A percentile compares a stretch with the other conserved stretches of the same genome.
These are phyloP conservation scores for Scedosporium boydii DNA, from an alignment of 2,329 filamentous ascomycete genomes.

Conservation along the genomic window DNA sequence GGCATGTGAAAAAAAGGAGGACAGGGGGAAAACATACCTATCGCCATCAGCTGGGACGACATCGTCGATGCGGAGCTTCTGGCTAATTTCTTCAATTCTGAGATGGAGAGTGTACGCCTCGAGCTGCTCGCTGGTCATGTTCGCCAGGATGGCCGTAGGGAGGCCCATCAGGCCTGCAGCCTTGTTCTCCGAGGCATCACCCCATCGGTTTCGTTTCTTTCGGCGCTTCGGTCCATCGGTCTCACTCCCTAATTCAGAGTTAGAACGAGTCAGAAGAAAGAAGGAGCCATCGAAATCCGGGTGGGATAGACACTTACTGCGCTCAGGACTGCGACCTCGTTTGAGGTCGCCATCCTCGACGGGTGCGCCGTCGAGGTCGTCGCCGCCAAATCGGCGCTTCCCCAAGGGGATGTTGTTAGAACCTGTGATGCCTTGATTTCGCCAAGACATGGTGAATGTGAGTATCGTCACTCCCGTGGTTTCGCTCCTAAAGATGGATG, in stretches of 20 bases:
- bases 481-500: background rate
- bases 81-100: conserved; percentile 97
- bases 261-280: background rate
- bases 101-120: conserved; percentile 95
- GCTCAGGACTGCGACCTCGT: conserved; percentile 86
- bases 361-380: conserved; percentile 21
- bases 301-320: conserved; percentile 42
- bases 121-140: conserved; percentile 97
- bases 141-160: conserved; percentile 89
- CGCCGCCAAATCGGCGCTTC: conserved; percentile 64
- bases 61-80: conserved; percentile 98
- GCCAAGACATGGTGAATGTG: conserved; percentile 50
- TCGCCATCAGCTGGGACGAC: conserved; percentile 95
- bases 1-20: background rate
- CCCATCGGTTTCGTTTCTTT: conserved; percentile 99
- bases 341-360: conserved; percentile 48
- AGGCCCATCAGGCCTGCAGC: conserved; percentile 95
- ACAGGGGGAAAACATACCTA: conserved; percentile 50
- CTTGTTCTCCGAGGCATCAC: conserved; percentile 95
- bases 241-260: conserved; percentile 31
- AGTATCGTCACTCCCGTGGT: background rate
- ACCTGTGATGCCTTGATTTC: conserved; percentile 79
- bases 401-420: conserved; percentile 97
- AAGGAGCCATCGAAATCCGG: background rate
- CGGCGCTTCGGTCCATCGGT: conserved; percentile 74